Base-by-base conservation (phyloP, 805 yeast species). In the Candida pseudoglaebosa region DNA sequence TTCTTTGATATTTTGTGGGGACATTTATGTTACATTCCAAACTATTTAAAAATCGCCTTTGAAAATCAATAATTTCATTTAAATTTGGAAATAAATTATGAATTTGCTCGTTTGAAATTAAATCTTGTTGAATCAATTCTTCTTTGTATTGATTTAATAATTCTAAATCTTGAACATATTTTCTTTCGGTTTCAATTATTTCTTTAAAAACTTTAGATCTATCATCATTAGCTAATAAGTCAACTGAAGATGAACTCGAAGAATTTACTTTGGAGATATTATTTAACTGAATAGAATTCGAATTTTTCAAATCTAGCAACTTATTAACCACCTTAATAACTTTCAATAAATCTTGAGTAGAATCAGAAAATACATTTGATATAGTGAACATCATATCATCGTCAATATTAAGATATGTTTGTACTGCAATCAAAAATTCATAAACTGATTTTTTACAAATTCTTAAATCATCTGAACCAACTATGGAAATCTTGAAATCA, bases 141-240 rank as follows among this genome's bases (percentile, higher is more conserved):
- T 73, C 70, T 56, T 81, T 80, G 62, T 87, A 93, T 28, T 63
- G 61, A 29, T 73, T 70, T 50, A 93, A 62, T 12, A 78, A 75
- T 60, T 91, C 97, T 45, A 93, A 67, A 57, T 93, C 98, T 59
- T 83, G 86, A 19, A 93, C 96, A 57, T 84, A 93, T 60, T 86
- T 89, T 48, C 98, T 73, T 64, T 93, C 99, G 3, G 96, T 87
- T 49, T 82, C 86, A 28, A 93, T 75, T 24, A 93, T 65, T 63
- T 93, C 99, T 47, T 75, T 77, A 38, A 90, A 80, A 32, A 91
- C 90, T 52, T 84, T 87, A 13, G 86, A 78, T 41, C 86, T 71
- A 42, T 81, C 72, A 52, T 80, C 87, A 8, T 71, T 61, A 12
- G 64, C 61, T 21, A 55, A 43, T 18, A 64, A 46, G 15, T 19